Evolutionary conservation across 2,329 filamentous ascomycete species (phyloP), one percentile per base, ranked within the genome.

Genomic region (Ascochyta viciae-villosae): DNA sequence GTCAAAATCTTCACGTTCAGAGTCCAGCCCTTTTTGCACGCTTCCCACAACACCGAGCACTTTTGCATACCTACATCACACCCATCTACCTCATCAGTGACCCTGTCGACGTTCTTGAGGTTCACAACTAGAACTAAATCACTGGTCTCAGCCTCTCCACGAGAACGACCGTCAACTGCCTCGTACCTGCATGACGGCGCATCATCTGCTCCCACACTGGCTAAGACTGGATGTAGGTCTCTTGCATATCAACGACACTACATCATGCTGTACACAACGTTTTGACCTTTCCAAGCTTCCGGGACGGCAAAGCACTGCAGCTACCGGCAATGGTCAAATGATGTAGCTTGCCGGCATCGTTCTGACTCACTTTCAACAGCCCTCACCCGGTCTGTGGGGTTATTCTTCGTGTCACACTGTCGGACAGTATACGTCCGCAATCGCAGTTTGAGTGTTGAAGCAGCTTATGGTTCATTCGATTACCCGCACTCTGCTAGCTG

Each of bases 131-230:
- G 4, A 26, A 16, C 24, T 12, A 13, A 16, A n/a, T 13, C 6
- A 41, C 39, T 27, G 10, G 39, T 41, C 39, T 54, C 34, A 49
- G 27, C 39, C 39, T 26, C 15, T 40, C 34, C 24, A 27, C 6
- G 6, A 16, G 12, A 38, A 38, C 22, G 23, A 12, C 19, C n/a
- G 6, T 16, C 23, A 26, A 19, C 19, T 40, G 6, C 34, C 23
- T n/a, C 39, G 34, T 45, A 40, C 51, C 39, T 49, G 45, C 39
- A 48, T 49, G 8, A n/a, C 22, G 19, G n/a, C 16, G 40, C 33
- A 34, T 29, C 45, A 43, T 8, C 6, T 31, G 40, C 15, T 19
- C 15, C 19, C 40, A 19, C 40, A 22, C 13, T 12, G n/a, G 7
- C 16, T 3, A 15, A 31, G 3, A 19, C 19, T 22, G 26, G 19